Base-by-base conservation (phyloP, 352 stramenopile species). In the Phytophthora meadii region DNA sequence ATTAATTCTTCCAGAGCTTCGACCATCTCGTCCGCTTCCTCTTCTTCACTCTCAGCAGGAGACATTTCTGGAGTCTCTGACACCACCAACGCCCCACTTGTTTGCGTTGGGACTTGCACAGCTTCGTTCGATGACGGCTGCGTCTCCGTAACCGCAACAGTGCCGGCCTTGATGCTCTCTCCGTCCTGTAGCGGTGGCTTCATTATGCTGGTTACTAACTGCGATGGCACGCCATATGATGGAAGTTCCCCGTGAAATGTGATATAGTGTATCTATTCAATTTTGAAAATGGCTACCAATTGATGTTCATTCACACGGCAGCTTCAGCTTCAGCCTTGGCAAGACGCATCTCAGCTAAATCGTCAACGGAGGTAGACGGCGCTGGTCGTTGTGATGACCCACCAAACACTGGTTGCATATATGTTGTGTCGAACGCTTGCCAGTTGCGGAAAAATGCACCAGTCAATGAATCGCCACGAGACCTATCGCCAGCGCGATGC, bases 371-470 rank as follows among this genome's bases (percentile, higher is more conserved):
- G 46, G 54, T 54, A 34, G 66, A 36, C 15, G 44, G 15, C 22
- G 51, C 36, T 45, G 58, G 42, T 25, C 63, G 57, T 39, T 84
- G 78, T 37, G 78, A 78, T 41, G 66, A 76, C 15, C 87, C 85
- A 36, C 87, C 87, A 52, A 95, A 95, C 28, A 92, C 79, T 14
- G 84, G 87, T 61, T 94, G 85, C 79, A 95, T 87, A 71, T 89
- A 93, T 42, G 73, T 79, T 27, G 72, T 72, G 59, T 95, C 87
- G 60, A 95, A 92, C 9, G 72, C 70, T 64, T 94, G 81, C 87
- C 87, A 95, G 40, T 74, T 82, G 17, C 82, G 86, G 65, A 94
- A 90, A 56, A 94, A 90, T 34, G 76, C 71, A 17, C 76, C 73
- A 1, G 77, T 89, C 34, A 79, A 68, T 14, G 77, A 88, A 52